Percentiles rank a stretch among this genome's conserved stretches.
These are phyloP conservation scores for Protomyces inundatus DNA, from an alignment of 1,139 yeast genomes.

Conservation along the genomic window DNA sequence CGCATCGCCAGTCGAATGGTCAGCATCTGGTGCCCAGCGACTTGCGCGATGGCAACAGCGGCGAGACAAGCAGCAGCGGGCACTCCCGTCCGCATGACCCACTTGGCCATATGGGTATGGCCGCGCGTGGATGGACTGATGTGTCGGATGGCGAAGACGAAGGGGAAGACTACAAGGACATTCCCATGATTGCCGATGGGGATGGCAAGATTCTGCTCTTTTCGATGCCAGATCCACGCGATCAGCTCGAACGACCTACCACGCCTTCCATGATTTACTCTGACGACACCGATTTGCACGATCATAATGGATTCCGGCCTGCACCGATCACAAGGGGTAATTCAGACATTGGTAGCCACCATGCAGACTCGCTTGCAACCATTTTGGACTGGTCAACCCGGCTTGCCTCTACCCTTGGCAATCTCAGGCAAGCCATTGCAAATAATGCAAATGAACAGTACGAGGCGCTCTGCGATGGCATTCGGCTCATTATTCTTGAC, in stretches of 20 bases:
- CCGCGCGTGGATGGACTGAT: slow-evolving; percentile 1
- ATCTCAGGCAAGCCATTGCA: not conserved
- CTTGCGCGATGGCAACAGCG: not conserved
- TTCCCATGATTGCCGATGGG: not conserved
- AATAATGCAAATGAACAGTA: not conserved
- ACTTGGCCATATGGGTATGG: not conserved
- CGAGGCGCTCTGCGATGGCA: not conserved
- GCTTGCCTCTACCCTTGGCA: not conserved
- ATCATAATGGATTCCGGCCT: not conserved
- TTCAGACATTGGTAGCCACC: not conserved
- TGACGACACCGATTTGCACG: not conserved
- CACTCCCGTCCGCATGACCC: not conserved
- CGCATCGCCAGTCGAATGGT: too few species aligned
- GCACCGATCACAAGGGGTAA: not conserved
- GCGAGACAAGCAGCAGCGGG: not conserved
- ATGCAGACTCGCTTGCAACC: not conserved
- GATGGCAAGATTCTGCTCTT: slow-evolving; percentile 17
- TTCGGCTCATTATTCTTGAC: not conserved
- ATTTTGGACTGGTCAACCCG: not conserved
- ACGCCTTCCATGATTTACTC: not conserved
- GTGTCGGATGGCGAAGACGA: not conserved
- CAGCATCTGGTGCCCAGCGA: too few species aligned
- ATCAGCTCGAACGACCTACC: not conserved
- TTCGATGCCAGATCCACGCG: not conserved
- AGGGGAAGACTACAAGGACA: not conserved